Evolutionary conservation across 805 yeast genomes (phyloP), one percentile per base, ranked within the genome.

Genomic region (Nematodospora valgi): DNA sequence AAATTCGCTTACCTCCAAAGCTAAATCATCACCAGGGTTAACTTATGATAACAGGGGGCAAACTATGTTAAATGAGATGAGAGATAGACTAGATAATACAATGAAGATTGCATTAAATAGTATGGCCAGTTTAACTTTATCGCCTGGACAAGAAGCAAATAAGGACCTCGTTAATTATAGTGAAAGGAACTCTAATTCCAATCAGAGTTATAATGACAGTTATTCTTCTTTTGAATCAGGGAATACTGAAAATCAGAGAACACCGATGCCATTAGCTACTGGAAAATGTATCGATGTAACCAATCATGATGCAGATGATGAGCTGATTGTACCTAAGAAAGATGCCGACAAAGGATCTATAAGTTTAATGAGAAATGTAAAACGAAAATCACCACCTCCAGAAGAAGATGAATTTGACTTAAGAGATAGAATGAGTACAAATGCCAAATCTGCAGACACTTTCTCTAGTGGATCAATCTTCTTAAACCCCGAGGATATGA

Each of bases 41-140:
- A 22, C 44, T n/a, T 36, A 43, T 15, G 54, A 52, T 15, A 56
- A 52, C 17, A 52, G 49, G 33, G 46, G 51, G 30, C 54, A 51
- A 33, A 37, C 37, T 4, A 47, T 59, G 13, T 27, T 63, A n/a
- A 49, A 49, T 19, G 65, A 57, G 28, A 49, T 65, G 27, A 48
- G 71, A 35, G 62, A 60, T 19, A 54, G 64, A 30, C 55, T 67
- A 23, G 69, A 66, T 29, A 56, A 45, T 3, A 21, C 29, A 17
- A 30, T 34, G 34, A 38, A 23, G 15, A 15, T 16, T 4, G 27
- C 34, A 3, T 31, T 28, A 4, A 5, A 20, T 6, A 31, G 28
- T 16, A 31, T 24, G 28, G n/a, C 18, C 7, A 31, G 13, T 24
- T 15, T 31, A 15, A 4, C 7, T 4, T 31, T 21, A 10, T 8